A percentile compares a stretch with the other conserved stretches of the same genome.
phyloP scores from a whole-genome alignment of 1,284 basidiomycete genomes.

The Rhodotorula glutinis region DNA sequence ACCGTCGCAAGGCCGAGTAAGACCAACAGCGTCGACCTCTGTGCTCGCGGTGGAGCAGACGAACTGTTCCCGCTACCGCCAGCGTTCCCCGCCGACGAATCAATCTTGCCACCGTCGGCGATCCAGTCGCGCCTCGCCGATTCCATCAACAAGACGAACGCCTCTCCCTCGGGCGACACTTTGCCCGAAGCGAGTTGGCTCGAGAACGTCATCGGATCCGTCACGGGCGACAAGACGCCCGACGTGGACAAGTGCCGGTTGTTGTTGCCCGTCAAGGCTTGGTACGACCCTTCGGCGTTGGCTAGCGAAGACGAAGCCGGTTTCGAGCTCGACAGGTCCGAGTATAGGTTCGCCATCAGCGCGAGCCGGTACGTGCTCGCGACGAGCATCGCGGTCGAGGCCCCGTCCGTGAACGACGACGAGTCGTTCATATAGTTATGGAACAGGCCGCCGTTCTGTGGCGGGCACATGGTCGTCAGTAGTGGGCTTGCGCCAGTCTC shows the following conservation, averaged over 20 bases:
- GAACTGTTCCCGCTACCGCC: neutral
- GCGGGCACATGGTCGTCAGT: too few relatives aligned
- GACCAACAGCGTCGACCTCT: too few relatives aligned
- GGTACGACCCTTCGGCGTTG: conserved; percentile 19
- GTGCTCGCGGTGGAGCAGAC: too few relatives aligned
- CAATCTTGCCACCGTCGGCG: neutral
- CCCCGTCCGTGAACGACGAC: conserved; percentile 67
- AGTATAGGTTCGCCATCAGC: conserved; percentile 52
- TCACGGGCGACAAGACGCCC: conserved; percentile 66
- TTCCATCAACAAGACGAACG: conserved; percentile 67
- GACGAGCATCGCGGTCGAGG: conserved; percentile 71
- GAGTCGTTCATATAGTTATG: conserved; percentile 67
- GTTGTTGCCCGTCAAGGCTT: conserved; percentile 28
- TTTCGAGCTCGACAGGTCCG: neutral
- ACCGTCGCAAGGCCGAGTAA: too few relatives aligned
- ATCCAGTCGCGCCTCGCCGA: conserved; percentile 53
- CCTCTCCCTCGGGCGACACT: conserved; percentile 61
- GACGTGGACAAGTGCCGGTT: conserved; percentile 49
- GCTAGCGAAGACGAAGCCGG: neutral
- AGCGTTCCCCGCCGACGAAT: neutral
- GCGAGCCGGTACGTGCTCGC: conserved; percentile 70
- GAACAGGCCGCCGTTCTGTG: conserved; percentile 49
- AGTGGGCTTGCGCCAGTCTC: too few relatives aligned
- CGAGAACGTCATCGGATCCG: conserved; percentile 61
- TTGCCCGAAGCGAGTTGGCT: conserved; percentile 50